Percentiles rank a stretch among this genome's conserved stretches.
These are phyloP conservation scores for Persicaria tinctoria DNA, from an alignment of 148 eudicot genomes.

Conservation along the genomic window DNA sequence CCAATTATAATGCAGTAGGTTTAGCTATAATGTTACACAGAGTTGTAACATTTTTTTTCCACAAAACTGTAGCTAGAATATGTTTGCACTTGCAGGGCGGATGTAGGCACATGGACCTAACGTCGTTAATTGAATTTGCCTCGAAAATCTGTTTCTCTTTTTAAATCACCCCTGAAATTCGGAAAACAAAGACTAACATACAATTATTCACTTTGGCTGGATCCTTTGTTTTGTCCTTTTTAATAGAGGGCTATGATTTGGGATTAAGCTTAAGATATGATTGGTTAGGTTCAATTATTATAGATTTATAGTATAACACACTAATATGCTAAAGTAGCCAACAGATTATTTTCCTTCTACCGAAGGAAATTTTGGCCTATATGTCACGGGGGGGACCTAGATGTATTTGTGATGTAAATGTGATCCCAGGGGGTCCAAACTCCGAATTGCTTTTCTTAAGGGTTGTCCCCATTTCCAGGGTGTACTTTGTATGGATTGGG, in stretches of 20 bases:
- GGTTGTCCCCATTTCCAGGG: conserved; percentile 13
- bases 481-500: conserved; percentile 8
- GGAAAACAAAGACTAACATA: no score
- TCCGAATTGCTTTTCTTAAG: background rate
- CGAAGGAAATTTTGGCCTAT: background rate
- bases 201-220: conserved; percentile 3
- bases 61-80: no score
- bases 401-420: conserved; percentile 11
- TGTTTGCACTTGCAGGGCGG: no score
- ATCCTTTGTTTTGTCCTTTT: conserved; percentile 2
- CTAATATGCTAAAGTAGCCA: background rate
- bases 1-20: no score
- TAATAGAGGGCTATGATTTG: background rate
- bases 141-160: no score
- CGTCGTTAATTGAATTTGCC: no score
- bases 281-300: background rate
- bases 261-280: background rate
- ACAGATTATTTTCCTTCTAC: conserved; percentile 1
- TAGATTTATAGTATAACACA: background rate
- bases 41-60: no score
- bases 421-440: background rate
- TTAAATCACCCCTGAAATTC: no score
- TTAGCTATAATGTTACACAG: no score
- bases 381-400: background rate
- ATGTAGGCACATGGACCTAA: no score